Conservation (phyloP, 208 protist genomes). For the Tritrichomonas musculus region DNA sequence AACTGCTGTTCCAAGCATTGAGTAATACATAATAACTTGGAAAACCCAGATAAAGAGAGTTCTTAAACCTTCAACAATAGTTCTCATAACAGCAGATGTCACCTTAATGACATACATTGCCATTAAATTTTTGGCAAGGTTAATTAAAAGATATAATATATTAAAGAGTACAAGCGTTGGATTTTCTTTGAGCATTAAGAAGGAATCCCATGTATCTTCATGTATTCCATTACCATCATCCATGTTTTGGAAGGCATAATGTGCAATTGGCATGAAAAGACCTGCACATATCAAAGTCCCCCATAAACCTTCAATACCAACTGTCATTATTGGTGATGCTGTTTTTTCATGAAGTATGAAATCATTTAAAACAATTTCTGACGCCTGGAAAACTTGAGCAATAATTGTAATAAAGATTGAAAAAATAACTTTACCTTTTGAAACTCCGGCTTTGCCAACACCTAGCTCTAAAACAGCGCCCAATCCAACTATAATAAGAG, state of each 20-base stretch:
- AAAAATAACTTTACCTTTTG: background rate
- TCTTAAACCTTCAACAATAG: slow-evolving; percentile 13
- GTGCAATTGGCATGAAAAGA: background rate
- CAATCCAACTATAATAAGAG: background rate
- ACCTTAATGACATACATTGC: slow-evolving; percentile 17
- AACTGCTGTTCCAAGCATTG: background rate
- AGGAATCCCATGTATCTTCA: slow-evolving; percentile 7
- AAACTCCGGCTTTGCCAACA: background rate
- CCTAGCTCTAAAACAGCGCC: background rate
- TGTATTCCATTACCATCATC: slow-evolving; percentile 25
- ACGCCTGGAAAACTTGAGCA: background rate
- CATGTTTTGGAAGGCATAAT: background rate
- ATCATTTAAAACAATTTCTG: background rate
- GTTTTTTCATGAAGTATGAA: background rate
- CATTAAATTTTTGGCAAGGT: background rate
- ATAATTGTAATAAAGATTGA: background rate
- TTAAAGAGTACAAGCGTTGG: background rate
- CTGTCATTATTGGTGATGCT: background rate
- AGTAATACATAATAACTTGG: background rate
- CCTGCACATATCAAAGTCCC: background rate
- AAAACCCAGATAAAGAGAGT: slow-evolving; percentile 16
- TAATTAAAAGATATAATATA: slow-evolving; percentile 3
- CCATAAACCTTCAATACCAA: background rate
- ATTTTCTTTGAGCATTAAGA: background rate
- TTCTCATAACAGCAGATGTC: slow-evolving; percentile 29